Conservation (phyloP, 176 grass and related monocot genomes). For the Rhipidocladum racemiflorum region DNA sequence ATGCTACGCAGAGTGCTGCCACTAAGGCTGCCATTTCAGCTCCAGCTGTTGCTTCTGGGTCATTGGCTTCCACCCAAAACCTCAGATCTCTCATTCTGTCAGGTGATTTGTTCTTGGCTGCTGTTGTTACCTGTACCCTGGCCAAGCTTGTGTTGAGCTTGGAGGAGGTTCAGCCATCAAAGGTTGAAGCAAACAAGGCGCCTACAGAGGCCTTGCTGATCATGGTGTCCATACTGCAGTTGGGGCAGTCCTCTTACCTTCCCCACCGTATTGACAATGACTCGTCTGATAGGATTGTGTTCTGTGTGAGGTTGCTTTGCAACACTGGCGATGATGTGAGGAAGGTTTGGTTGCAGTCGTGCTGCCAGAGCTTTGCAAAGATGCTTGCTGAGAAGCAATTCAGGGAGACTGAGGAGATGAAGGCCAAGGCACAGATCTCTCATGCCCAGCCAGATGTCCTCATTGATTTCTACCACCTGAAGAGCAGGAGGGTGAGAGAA, state of each 20-base stretch:
- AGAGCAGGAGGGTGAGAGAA: conserved; percentile 57
- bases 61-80: conserved; percentile 34
- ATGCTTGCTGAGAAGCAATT: conserved; percentile 77
- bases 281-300: conserved; percentile 53
- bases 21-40: conserved; percentile 45
- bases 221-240: conserved; percentile 52
- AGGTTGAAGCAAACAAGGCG: conserved; percentile 47
- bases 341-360: conserved; percentile 60
- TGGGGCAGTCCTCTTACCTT: conserved; percentile 51
- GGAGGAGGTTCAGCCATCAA: conserved; percentile 54
- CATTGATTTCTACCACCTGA: conserved; percentile 73
- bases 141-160: conserved; percentile 62
- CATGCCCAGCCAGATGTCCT: conserved; percentile 73
- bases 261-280: conserved; percentile 56
- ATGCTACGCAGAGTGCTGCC: conserved; percentile 64
- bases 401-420: conserved; percentile 60
- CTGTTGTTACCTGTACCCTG: conserved; percentile 40
- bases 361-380: conserved; percentile 48
- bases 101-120: conserved; percentile 62
- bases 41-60: conserved; percentile 35
- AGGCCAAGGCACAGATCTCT: conserved; percentile 55
- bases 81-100: conserved; percentile 62
- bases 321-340: conserved; percentile 58
- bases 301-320: conserved; percentile 61
- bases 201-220: conserved; percentile 49